Evolutionary conservation across 345 rosid species (phyloP).

Genomic region (Balakata baccata): DNA sequence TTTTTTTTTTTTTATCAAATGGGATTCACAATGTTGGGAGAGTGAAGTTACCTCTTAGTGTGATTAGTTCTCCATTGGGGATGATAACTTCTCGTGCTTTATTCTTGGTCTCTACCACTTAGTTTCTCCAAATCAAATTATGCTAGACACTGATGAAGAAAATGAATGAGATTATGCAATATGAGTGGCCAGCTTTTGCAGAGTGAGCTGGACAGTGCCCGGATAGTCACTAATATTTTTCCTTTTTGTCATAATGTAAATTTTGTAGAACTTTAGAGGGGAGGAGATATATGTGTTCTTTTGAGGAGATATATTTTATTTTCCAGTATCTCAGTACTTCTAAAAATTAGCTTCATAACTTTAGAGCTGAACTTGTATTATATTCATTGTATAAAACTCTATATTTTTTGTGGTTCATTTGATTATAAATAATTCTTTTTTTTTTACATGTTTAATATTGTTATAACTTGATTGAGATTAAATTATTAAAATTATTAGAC

Average conservation of each 20-base stretch:
- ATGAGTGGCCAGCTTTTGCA: neutral
- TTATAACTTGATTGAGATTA: too few species aligned
- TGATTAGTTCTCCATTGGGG: conserved; percentile 84
- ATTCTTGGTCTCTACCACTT: neutral
- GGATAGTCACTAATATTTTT: too few species aligned
- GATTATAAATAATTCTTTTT: too few species aligned
- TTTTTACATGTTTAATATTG: too few species aligned
- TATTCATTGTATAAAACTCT: too few species aligned
- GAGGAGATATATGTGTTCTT: neutral
- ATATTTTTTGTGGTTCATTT: too few species aligned
- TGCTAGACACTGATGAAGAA: neutral
- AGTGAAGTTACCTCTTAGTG: conserved; percentile 74
- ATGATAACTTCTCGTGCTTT: conserved; percentile 47
- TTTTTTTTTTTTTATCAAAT: too few species aligned
- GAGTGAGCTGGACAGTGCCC: neutral
- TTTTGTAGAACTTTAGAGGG: neutral
- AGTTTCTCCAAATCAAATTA: neutral
- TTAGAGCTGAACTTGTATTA: too few species aligned
- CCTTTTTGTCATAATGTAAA: neutral
- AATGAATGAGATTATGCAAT: neutral
- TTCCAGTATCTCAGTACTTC: too few species aligned
- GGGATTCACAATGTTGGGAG: conserved; percentile 73
- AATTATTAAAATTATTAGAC: too few species aligned
- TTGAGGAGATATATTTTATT: neutral
- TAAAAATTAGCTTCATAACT: too few species aligned